A percentile compares a stretch with the other conserved stretches of the same genome.
Conservation (phyloP, 176 grass and related monocot species). For the Bothriochloa decipiens region DNA sequence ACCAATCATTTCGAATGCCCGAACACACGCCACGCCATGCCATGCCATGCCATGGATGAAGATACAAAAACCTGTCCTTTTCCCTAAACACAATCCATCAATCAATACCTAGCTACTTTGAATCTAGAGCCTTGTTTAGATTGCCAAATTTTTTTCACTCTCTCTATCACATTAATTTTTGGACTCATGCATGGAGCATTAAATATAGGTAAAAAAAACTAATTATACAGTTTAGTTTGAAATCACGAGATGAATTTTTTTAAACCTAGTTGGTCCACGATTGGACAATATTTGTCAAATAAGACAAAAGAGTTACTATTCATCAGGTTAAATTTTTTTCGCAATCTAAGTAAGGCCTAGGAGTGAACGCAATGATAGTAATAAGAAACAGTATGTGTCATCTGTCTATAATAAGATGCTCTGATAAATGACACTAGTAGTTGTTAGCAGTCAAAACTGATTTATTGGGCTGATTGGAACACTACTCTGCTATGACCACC, state of each 20-base stretch:
- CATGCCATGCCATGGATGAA: background rate
- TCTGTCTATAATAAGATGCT: background rate
- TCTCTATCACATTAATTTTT: too few relatives aligned
- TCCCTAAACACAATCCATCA: background rate
- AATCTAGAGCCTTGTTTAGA: too few relatives aligned
- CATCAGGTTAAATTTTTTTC: too few relatives aligned
- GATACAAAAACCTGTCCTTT: background rate
- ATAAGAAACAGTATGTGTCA: background rate
- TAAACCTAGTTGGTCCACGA: too few relatives aligned
- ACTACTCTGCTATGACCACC: background rate
- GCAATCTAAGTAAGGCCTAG: too few relatives aligned
- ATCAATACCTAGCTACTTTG: background rate
- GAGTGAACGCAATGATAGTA: background rate
- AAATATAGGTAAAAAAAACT: too few relatives aligned
- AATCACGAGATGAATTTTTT: too few relatives aligned
- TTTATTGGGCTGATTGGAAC: background rate
- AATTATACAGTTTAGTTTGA: too few relatives aligned
- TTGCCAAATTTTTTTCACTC: too few relatives aligned
- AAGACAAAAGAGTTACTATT: too few relatives aligned
- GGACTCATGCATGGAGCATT: too few relatives aligned
- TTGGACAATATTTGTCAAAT: too few relatives aligned
- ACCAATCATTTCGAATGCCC: slow-evolving; percentile 1
- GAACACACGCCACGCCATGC: background rate
- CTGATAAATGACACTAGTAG: background rate
- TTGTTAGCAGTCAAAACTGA: background rate